Evolutionary conservation across 2,329 filamentous ascomycete genomes (phyloP).

Genomic region (Rachicladosporium sp.): DNA sequence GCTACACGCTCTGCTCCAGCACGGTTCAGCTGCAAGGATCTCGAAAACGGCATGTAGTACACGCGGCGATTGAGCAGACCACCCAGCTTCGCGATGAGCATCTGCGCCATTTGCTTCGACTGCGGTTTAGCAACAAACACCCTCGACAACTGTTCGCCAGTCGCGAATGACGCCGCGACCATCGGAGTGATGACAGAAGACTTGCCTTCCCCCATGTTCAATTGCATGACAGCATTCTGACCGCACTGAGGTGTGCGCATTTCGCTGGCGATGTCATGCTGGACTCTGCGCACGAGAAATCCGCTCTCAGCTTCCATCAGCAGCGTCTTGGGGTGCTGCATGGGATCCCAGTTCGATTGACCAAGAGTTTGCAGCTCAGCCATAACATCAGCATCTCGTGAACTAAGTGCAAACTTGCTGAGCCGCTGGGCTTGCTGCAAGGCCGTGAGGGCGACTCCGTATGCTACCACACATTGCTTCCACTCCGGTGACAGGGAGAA

Average conservation of each 20-base stretch:
- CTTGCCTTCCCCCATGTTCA: conserved; percentile 63
- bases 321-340: conserved; percentile 47
- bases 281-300: conserved; percentile 47
- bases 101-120: conserved; percentile 44
- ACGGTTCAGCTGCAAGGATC: conserved; percentile 30
- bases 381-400: conserved; percentile 10
- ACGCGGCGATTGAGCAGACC: conserved; percentile 42
- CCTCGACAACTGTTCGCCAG: conserved; percentile 35
- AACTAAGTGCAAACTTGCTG: conserved; percentile 15
- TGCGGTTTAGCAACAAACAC: conserved; percentile 46
- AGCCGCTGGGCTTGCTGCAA: conserved; percentile 37
- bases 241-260: conserved; percentile 44
- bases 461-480: conserved; percentile 30
- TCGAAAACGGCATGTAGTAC: conserved; percentile 46
- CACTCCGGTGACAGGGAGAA: conserved; percentile 23
- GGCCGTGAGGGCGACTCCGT: conserved; percentile 32
- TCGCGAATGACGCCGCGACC: conserved; percentile 35
- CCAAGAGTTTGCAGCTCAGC: conserved; percentile 38
- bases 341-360: conserved; percentile 45
- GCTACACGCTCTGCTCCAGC: conserved; percentile 23
- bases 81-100: conserved; percentile 43
- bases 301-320: conserved; percentile 55
- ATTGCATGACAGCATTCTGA: conserved; percentile 49
- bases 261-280: conserved; percentile 49
- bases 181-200: conserved; percentile 58